A percentile compares a stretch with the other conserved stretches of the same genome.
Evolutionary conservation across 2,329 filamentous ascomycete species (phyloP).

Genomic region (Ceratocystis huliohia): DNA sequence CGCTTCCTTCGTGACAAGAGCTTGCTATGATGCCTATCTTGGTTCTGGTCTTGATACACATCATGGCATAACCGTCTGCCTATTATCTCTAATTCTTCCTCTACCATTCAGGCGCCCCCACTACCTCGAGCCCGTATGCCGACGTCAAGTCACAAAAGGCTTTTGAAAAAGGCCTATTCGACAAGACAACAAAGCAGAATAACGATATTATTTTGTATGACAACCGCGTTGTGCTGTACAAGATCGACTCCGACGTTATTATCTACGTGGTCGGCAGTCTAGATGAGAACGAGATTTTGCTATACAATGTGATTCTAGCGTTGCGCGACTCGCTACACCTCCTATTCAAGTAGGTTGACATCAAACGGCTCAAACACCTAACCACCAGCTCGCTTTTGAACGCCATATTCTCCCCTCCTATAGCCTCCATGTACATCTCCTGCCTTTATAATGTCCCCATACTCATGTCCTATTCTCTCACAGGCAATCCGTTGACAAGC

Average conservation of each 20-base stretch:
- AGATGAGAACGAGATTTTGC: conserved; percentile 91
- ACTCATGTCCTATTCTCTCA: neutral
- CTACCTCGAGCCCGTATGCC: conserved; percentile 59
- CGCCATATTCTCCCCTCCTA: too few relatives aligned
- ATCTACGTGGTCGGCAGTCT: conserved; percentile 80
- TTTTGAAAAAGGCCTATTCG: conserved; percentile 89
- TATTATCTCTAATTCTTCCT: neutral
- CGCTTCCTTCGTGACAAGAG: too few relatives aligned
- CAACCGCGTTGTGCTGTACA: conserved; percentile 91
- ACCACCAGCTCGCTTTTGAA: neutral
- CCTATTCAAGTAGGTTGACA: conserved; percentile 62
- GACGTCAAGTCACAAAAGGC: conserved; percentile 87
- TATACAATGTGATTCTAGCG: conserved; percentile 91
- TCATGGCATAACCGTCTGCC: neutral
- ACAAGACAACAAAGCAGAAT: conserved; percentile 92
- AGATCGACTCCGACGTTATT: conserved; percentile 96
- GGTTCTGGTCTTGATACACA: neutral
- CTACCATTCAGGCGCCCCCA: conserved; percentile 17
- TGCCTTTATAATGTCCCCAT: conserved; percentile 17
- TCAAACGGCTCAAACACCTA: too few relatives aligned
- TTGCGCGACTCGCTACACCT: conserved; percentile 81
- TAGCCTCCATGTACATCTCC: neutral
- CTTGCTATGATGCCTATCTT: too few relatives aligned
- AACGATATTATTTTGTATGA: conserved; percentile 97
- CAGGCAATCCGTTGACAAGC: conserved; percentile 92